These are phyloP conservation scores for Penicillium lividum DNA, from an alignment of 495 filamentous ascomycete genomes.

Conservation along the genomic window DNA sequence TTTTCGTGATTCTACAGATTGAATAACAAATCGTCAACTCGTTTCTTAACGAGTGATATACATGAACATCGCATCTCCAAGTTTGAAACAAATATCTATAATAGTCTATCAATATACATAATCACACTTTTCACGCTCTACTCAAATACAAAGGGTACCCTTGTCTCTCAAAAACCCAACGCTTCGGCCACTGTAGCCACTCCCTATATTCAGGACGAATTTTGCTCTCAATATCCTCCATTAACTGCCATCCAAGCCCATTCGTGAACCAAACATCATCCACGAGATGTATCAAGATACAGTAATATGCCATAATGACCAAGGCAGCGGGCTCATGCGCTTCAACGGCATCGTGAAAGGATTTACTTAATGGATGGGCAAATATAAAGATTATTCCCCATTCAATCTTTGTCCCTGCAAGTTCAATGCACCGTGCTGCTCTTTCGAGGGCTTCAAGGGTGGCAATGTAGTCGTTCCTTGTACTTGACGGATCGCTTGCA, in stretches of 20 bases:
- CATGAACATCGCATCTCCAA: background rate
- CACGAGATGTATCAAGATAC: slow-evolving; percentile 38
- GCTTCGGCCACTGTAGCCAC: slow-evolving; percentile 28
- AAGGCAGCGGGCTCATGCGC: slow-evolving; percentile 50
- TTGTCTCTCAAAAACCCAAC: slow-evolving; percentile 18
- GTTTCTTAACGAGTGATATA: slow-evolving; percentile 6
- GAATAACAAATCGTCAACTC: slow-evolving; percentile 12
- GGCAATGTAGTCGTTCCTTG: slow-evolving; percentile 19
- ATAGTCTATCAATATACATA: no score
- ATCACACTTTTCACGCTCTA: background rate
- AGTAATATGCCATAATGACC: slow-evolving; percentile 42
- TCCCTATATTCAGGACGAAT: slow-evolving; percentile 20
- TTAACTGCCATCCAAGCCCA: slow-evolving; percentile 29
- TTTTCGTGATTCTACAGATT: slow-evolving; percentile 1
- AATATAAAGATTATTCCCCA: slow-evolving; percentile 29
- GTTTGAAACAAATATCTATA: no score
- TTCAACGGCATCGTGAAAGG: slow-evolving; percentile 46
- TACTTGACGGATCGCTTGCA: background rate
- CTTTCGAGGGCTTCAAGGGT: slow-evolving; percentile 16
- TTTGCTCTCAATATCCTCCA: slow-evolving; percentile 25
- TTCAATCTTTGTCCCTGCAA: slow-evolving; percentile 24
- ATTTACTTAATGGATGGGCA: slow-evolving; percentile 45
- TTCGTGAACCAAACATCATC: slow-evolving; percentile 43
- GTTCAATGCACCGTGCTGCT: slow-evolving; percentile 18
- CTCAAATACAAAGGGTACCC: background rate